A percentile compares a stretch with the other conserved stretches of the same genome.
Conservation (phyloP, 805 yeast species). For the Candida pseudoglaebosa region DNA sequence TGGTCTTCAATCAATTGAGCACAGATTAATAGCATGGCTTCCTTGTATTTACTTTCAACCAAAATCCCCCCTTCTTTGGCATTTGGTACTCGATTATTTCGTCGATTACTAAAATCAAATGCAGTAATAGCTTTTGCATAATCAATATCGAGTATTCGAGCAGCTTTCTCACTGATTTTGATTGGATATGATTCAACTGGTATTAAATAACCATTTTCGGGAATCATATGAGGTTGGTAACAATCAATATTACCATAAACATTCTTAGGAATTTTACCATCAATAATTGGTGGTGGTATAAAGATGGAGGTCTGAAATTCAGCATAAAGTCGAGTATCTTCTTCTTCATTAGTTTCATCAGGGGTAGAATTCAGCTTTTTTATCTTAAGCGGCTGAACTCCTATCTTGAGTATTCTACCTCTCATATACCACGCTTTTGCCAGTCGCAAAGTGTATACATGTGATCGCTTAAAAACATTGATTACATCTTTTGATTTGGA, state of each 20-base stretch:
- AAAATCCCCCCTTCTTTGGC: constrained; percentile 76
- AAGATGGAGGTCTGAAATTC: constrained; percentile 72
- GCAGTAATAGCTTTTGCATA: constrained; percentile 86
- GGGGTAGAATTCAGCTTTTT: constrained; percentile 16
- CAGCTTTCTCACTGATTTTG: constrained; percentile 63
- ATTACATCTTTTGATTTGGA: constrained; percentile 33
- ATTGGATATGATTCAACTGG: constrained; percentile 24
- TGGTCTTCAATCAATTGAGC: constrained; percentile 49
- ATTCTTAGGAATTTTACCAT: constrained; percentile 71
- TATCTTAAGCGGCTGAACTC: constrained; percentile 60
- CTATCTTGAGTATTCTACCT: constrained; percentile 72
- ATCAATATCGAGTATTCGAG: constrained; percentile 63
- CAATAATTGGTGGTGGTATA: constrained; percentile 58
- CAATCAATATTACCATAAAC: constrained; percentile 82
- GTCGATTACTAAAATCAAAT: constrained; percentile 62
- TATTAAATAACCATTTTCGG: constrained; percentile 68
- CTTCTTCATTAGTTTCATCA: constrained; percentile 51
- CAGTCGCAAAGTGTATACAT: constrained; percentile 61
- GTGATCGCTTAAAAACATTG: constrained; percentile 64
- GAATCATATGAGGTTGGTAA: constrained; percentile 76
- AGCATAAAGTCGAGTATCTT: constrained; percentile 59
- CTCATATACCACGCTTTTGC: constrained; percentile 83
- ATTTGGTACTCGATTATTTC: constrained; percentile 41
- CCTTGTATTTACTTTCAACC: constrained; percentile 56
- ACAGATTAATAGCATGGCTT: constrained; percentile 53